These are phyloP conservation scores for Penicillium sp. DNA, from an alignment of 2,329 filamentous ascomycete species.

Conservation along the genomic window DNA sequence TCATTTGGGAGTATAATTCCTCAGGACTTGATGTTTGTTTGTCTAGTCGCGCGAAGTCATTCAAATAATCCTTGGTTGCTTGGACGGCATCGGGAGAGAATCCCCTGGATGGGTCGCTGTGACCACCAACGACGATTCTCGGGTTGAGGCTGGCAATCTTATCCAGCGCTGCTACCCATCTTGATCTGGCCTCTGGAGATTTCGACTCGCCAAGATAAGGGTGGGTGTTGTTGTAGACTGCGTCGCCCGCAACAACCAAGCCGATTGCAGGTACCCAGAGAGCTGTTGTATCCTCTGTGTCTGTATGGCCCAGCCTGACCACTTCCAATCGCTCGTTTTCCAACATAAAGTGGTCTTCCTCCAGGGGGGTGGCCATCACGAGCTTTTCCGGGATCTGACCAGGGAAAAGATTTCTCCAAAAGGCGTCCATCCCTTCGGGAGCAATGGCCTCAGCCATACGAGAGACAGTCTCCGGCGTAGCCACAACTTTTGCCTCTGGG, in stretches of 20 bases:
- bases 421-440: slow-evolving; percentile 5
- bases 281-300: slow-evolving; percentile 12
- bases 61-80: slow-evolving; percentile 8
- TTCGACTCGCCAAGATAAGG: slow-evolving; percentile 10
- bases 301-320: slow-evolving; percentile 10
- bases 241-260: slow-evolving; percentile 11
- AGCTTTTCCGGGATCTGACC: slow-evolving; percentile 11
- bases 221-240: slow-evolving; percentile 14
- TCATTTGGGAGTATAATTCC: slow-evolving; percentile 8
- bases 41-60: slow-evolving; percentile 8
- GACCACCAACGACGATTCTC: slow-evolving; percentile 7
- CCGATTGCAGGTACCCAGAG: slow-evolving; percentile 12
- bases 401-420: slow-evolving; percentile 8
- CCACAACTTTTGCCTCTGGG: slow-evolving; percentile 1
- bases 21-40: slow-evolving; percentile 6
- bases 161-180: slow-evolving; percentile 9
- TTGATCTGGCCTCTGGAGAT: slow-evolving; percentile 1
- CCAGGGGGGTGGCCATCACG: not conserved
- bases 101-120: slow-evolving; percentile 3
- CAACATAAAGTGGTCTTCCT: slow-evolving; percentile 6
- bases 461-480: slow-evolving; percentile 10
- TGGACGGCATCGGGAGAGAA: slow-evolving; percentile 6
- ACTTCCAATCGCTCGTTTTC: slow-evolving; percentile 9
- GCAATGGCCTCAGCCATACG: slow-evolving; percentile 4
- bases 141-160: slow-evolving; percentile 13